phyloP scores from a whole-genome alignment of 1,139 yeast genomes.

The Candida glucosophila region DNA sequence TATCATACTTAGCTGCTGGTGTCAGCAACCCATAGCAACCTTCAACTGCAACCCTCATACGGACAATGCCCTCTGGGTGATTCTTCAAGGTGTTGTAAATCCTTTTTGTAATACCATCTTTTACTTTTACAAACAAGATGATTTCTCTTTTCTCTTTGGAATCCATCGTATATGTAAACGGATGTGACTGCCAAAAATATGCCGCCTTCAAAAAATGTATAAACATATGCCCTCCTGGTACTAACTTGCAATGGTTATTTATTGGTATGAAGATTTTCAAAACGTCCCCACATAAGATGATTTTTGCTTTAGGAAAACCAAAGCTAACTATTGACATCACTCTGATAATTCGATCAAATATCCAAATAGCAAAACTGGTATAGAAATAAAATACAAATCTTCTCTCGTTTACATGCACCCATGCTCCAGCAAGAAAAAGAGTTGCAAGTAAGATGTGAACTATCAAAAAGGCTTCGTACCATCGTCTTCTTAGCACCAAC shows the following conservation, averaged over 20 bases:
- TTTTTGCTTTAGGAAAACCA: slow-evolving; percentile 45
- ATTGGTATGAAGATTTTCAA: slow-evolving; percentile 32
- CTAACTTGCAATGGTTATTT: slow-evolving; percentile 28
- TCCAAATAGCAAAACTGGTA: slow-evolving; percentile 56
- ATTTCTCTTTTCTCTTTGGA: slow-evolving; percentile 17
- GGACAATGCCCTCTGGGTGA: slow-evolving; percentile 15
- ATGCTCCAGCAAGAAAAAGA: slow-evolving; percentile 49
- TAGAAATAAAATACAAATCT: slow-evolving; percentile 40
- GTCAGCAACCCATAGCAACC: slow-evolving; percentile 40
- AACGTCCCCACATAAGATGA: slow-evolving; percentile 39
- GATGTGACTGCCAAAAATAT: slow-evolving; percentile 68
- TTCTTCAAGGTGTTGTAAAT: slow-evolving; percentile 18
- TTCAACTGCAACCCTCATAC: slow-evolving; percentile 31
- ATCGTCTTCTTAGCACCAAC: slow-evolving; percentile 41
- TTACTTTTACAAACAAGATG: slow-evolving; percentile 27
- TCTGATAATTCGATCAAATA: slow-evolving; percentile 48
- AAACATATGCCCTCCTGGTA: slow-evolving; percentile 56
- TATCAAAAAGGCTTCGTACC: slow-evolving; percentile 57
- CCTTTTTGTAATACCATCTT: slow-evolving; percentile 29
- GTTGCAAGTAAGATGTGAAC: slow-evolving; percentile 54
- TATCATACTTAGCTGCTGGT: slow-evolving; percentile 25
- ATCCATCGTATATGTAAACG: slow-evolving; percentile 44
- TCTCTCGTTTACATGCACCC: slow-evolving; percentile 41
- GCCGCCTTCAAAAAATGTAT: slow-evolving; percentile 44
- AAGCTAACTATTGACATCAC: slow-evolving; percentile 35